These are phyloP conservation scores for Musa balbisiana DNA, from an alignment of 202 grass and related monocot species.

Conservation along the genomic window DNA sequence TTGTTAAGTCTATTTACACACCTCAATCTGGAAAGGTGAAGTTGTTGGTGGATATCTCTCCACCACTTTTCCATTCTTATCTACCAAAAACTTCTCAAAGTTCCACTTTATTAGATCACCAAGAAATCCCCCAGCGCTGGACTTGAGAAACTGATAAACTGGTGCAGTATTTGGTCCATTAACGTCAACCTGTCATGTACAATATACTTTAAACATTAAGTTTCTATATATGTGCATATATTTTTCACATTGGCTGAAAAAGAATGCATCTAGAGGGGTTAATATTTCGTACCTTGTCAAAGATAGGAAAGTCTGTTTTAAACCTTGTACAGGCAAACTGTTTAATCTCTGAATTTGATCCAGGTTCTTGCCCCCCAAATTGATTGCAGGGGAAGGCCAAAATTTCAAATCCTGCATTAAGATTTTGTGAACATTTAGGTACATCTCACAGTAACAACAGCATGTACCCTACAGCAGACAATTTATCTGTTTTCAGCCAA, in stretches of 20 bases:
- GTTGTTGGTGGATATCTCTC: conserved; percentile 97
- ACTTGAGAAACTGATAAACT: conserved; percentile 89
- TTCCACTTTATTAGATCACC: conserved; percentile 97
- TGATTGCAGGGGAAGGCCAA: conserved; percentile 98
- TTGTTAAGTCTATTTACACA: conserved; percentile 16
- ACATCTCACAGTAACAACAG: background rate
- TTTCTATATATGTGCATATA: background rate
- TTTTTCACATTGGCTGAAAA: conserved; percentile 16
- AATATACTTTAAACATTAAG: background rate
- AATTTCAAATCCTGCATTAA: conserved; percentile 83
- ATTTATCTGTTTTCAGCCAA: background rate
- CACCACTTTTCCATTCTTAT: conserved; percentile 88
- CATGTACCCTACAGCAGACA: background rate
- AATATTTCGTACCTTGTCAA: conserved; percentile 67
- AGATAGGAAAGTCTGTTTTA: conserved; percentile 99
- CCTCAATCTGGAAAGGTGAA: conserved; percentile 99
- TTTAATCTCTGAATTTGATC: conserved; percentile 88
- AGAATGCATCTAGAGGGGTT: background rate
- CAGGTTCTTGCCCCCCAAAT: conserved; percentile 97
- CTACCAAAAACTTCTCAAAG: conserved; percentile 95
- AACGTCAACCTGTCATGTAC: conserved; percentile 73
- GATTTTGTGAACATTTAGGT: conserved; percentile 26
- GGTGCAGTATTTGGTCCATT: conserved; percentile 90
- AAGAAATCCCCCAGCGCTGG: conserved; percentile 91
- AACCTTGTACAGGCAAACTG: conserved; percentile 98